Percentiles rank a stretch among this genome's conserved stretches.
These are phyloP conservation scores for Phialophora tarda DNA, from an alignment of 2,329 filamentous ascomycete genomes.

Conservation along the genomic window DNA sequence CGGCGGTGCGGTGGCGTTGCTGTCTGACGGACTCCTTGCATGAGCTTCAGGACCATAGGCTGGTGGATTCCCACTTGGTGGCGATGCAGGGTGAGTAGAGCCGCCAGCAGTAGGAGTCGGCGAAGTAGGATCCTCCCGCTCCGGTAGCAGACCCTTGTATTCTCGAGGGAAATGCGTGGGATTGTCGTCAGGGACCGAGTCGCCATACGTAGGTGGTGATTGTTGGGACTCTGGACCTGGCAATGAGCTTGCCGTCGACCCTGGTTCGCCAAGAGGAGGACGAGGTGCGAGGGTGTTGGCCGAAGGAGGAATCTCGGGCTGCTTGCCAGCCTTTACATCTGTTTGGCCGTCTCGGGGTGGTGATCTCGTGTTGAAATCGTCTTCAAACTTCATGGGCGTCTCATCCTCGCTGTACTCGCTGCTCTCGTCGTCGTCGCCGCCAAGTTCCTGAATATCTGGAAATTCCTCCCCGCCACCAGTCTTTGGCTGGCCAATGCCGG, in stretches of 20 bases:
- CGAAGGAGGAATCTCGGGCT: conserved; percentile 43
- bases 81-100: conserved; percentile 29
- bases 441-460: conserved; percentile 85
- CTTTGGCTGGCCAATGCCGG: conserved; percentile 51
- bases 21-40: conserved; percentile 38
- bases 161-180: conserved; percentile 50
- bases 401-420: conserved; percentile 78
- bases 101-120: conserved; percentile 47
- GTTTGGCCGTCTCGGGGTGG: conserved; percentile 44
- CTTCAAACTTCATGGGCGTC: conserved; percentile 73
- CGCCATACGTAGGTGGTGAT: conserved; percentile 57
- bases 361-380: conserved; percentile 79
- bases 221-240: conserved; percentile 57
- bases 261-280: conserved; percentile 48
- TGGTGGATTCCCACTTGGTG: conserved; percentile 29
- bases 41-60: conserved; percentile 39
- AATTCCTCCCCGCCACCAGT: conserved; percentile 69
- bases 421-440: conserved; percentile 69
- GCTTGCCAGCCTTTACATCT: conserved; percentile 45
- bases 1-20: conserved; percentile 39
- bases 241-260: conserved; percentile 49
- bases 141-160: conserved; percentile 50
- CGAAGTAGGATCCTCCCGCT: conserved; percentile 48
- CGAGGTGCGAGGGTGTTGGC: conserved; percentile 32
- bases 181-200: conserved; percentile 36